Base-by-base conservation (phyloP, 768 basidiomycete genomes). In the Kwoniella sp. region DNA sequence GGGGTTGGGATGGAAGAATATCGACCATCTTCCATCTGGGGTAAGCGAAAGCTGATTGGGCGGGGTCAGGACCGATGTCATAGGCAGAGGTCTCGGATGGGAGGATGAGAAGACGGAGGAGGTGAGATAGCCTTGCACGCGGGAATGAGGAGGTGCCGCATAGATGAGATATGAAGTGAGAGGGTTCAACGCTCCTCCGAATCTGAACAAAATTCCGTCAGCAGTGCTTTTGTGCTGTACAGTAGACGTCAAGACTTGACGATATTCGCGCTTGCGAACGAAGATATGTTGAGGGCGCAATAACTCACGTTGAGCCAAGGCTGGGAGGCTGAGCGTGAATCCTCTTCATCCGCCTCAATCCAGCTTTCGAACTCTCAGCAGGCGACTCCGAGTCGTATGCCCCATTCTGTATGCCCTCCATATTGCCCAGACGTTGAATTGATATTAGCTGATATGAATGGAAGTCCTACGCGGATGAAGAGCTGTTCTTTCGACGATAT, bases 311-410 rank as follows among this genome's bases (percentile, higher is more conserved):
- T 22, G 54, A 63, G 11, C 15, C n/a, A 3, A 66, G n/a, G 25
- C 15, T 15, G 31, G 62, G 57, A 47, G 51, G 12, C 34, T 59
- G 28, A 41, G 66, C 48, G 22, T 58, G 34, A 7, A 74, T 58
- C 30, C 50, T 51, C 17, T 62, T 25, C 73, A 74, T 74, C 23
- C 73, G 55, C 41, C 63, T 55, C 31, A 69, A 54, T 0, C 73
- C 73, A 41, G 67, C 68, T 61, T 64, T 71, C 28, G 73, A 74
- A 3, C 63, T 70, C 57, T 74, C 73, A 12, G 65, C 66, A 22
- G 20, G 50, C 50, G 50, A 9, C 50, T 51, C 23, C 4, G 26
- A 28, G 23, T 17, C 50, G 50, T 45, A 45, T 3, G 11, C 17
- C 4, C 41, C 41, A 20, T 20, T 45, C 41, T 45, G 41, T 9